Conservation (phyloP, 768 basidiomycete genomes). For the Termitomyces titanicus region DNA sequence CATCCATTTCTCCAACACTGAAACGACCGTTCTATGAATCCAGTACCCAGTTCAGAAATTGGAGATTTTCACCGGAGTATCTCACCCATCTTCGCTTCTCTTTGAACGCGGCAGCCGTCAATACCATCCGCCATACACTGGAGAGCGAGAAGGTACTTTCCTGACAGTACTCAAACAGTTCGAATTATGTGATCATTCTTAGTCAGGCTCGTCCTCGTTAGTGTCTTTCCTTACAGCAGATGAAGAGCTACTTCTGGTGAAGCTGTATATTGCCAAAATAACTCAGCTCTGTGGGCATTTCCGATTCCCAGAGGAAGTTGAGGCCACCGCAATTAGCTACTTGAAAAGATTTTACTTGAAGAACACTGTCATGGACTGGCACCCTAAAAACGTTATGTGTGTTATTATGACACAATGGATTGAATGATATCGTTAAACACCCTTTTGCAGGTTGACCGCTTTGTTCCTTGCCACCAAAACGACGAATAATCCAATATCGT, state of each 20-base stretch:
- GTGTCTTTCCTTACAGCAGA: constrained; percentile 73
- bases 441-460: constrained; percentile 74
- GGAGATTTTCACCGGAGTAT: constrained; percentile 78
- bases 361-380: constrained; percentile 99
- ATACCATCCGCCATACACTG: constrained; percentile 72
- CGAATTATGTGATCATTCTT: constrained; percentile 18
- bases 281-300: constrained; percentile 81
- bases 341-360: constrained; percentile 95
- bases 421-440: constrained; percentile 2
- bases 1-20: neutral
- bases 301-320: constrained; percentile 87
- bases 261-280: constrained; percentile 86
- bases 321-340: constrained; percentile 89
- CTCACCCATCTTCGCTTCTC: constrained; percentile 57
- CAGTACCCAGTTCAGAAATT: constrained; percentile 81
- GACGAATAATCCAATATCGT: constrained; percentile 87
- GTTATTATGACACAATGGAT: constrained; percentile 19
- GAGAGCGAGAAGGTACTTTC: constrained; percentile 71
- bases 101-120: constrained; percentile 74
- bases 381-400: constrained; percentile 97
- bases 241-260: constrained; percentile 87
- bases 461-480: constrained; percentile 96
- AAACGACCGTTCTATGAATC: constrained; percentile 62
- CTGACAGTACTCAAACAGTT: constrained; percentile 10
- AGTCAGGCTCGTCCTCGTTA: constrained; percentile 71